Conservation (phyloP, 2,329 filamentous ascomycete genomes). For the Apiospora pterosperma region DNA sequence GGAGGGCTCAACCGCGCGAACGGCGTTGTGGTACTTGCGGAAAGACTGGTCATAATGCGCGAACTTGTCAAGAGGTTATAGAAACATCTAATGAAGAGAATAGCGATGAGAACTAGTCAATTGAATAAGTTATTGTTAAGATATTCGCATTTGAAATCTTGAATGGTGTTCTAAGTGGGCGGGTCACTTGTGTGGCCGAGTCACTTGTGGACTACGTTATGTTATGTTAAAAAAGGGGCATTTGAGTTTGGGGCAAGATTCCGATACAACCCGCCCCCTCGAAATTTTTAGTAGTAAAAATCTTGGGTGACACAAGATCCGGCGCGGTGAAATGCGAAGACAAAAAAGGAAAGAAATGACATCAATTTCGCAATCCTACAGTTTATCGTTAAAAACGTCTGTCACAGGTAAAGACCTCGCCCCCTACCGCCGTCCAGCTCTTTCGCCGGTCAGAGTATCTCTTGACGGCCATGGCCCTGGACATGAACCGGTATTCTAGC, state of each 20-base stretch:
- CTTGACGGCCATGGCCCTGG: neutral
- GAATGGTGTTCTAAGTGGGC: too few species aligned
- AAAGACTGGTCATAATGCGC: too few species aligned
- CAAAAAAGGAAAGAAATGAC: neutral
- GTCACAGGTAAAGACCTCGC: neutral
- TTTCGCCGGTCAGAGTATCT: slow-evolving; percentile 1
- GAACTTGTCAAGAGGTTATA: too few species aligned
- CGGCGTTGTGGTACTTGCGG: too few species aligned
- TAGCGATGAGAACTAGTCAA: too few species aligned
- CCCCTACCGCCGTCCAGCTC: neutral
- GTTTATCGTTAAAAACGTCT: neutral
- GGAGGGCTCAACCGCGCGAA: too few species aligned
- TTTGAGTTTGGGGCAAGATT: neutral
- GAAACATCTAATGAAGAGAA: too few species aligned
- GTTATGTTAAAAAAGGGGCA: neutral
- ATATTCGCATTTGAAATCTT: too few species aligned
- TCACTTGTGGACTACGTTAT: too few species aligned
- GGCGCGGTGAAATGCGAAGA: neutral
- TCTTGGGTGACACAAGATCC: neutral
- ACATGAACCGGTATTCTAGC: neutral
- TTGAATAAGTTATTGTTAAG: too few species aligned
- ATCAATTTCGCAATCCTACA: neutral
- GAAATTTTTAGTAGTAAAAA: neutral
- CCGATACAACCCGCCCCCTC: neutral
- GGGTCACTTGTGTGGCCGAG: too few species aligned